phyloP scores from a whole-genome alignment of 177 flowering plant species.

The Vitis hybrid region DNA sequence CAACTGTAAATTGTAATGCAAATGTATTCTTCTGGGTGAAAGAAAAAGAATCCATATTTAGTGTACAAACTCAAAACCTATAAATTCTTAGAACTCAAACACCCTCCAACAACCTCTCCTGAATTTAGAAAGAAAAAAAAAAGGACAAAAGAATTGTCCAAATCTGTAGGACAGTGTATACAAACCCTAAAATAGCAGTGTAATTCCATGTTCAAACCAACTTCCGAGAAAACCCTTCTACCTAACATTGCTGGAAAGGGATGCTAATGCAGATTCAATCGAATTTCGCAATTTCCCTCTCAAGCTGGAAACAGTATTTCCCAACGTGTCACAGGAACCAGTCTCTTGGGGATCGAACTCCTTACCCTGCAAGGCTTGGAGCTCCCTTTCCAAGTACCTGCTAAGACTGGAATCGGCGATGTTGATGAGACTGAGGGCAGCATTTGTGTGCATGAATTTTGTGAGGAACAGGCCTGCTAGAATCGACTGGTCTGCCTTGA shows the following conservation, averaged over 20 bases:
- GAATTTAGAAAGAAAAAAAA: too few relatives aligned
- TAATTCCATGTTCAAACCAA: too few relatives aligned
- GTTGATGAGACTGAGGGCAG: slow-evolving; percentile 69
- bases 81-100: too few relatives aligned
- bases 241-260: slow-evolving; percentile 40
- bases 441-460: slow-evolving; percentile 69
- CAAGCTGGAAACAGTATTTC: slow-evolving; percentile 46
- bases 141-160: too few relatives aligned
- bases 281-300: slow-evolving; percentile 34
- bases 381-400: slow-evolving; percentile 53
- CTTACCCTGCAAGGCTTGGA: slow-evolving; percentile 25
- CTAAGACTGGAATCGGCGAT: slow-evolving; percentile 63
- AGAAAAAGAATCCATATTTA: too few relatives aligned
- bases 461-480: slow-evolving; percentile 74
- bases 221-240: slow-evolving; percentile 17
- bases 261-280: slow-evolving; percentile 56
- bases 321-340: slow-evolving; percentile 24
- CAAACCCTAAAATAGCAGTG: too few relatives aligned
- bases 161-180: too few relatives aligned
- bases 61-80: too few relatives aligned
- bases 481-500: slow-evolving; percentile 66
- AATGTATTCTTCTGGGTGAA: too few relatives aligned
- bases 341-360: slow-evolving; percentile 23
- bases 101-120: too few relatives aligned
- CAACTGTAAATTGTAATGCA: too few relatives aligned